Conservation (phyloP, 2,329 filamentous ascomycete genomes). For the Talaromyces amestolkiae region DNA sequence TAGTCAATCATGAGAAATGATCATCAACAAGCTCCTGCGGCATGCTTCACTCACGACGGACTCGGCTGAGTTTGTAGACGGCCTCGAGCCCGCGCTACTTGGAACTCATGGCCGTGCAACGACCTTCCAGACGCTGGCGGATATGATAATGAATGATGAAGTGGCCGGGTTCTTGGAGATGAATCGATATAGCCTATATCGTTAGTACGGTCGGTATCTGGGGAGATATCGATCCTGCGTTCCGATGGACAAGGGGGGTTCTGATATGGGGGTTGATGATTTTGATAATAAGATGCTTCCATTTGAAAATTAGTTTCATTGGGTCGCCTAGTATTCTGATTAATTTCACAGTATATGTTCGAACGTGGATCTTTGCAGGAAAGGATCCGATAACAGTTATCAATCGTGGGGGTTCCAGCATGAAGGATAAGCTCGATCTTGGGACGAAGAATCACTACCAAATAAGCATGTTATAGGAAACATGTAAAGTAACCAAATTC, state of each 20-base stretch:
- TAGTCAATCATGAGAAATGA: not conserved
- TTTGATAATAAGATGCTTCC: slow-evolving; percentile 15
- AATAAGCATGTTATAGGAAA: slow-evolving; percentile 6
- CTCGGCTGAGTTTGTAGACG: slow-evolving; percentile 13
- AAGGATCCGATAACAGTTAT: slow-evolving; percentile 8
- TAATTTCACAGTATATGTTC: slow-evolving; percentile 9
- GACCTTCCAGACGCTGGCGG: slow-evolving; percentile 9
- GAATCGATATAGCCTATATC: slow-evolving; percentile 8
- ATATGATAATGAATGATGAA: slow-evolving; percentile 10
- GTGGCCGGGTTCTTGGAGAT: not conserved
- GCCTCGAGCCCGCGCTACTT: slow-evolving; percentile 8
- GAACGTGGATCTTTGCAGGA: not conserved
- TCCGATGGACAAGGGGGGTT: slow-evolving; percentile 1
- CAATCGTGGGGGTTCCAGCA: not conserved
- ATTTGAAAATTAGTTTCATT: slow-evolving; percentile 16
- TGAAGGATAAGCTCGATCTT: not conserved
- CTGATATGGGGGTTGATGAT: slow-evolving; percentile 13
- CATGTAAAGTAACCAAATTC: not conserved
- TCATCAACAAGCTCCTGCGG: not conserved
- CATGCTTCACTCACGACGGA: slow-evolving; percentile 18
- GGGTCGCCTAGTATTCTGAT: slow-evolving; percentile 12
- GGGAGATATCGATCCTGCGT: slow-evolving; percentile 12
- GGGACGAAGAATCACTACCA: slow-evolving; percentile 14
- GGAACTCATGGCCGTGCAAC: slow-evolving; percentile 8
- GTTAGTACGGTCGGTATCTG: slow-evolving; percentile 15